A percentile compares a stretch with the other conserved stretches of the same genome.
Evolutionary conservation across 2,329 filamentous ascomycete genomes (phyloP).

Genomic region (Penicillium sp.): DNA sequence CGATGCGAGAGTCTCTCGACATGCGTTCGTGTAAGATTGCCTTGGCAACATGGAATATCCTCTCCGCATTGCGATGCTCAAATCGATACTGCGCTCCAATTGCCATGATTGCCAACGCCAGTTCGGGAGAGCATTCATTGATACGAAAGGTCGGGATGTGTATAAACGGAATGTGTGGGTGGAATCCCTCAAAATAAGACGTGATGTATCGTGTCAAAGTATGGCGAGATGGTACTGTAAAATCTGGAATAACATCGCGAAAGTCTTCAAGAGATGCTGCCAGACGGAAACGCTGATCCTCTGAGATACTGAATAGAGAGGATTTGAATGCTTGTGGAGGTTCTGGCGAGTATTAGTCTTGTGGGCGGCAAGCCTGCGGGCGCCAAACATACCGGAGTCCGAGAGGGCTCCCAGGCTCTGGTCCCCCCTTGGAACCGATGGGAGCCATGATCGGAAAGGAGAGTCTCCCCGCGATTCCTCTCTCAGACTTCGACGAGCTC

Average conservation of each 20-base stretch:
- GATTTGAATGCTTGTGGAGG: slow-evolving; percentile 24
- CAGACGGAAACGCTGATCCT: slow-evolving; percentile 30
- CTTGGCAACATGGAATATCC: slow-evolving; percentile 53
- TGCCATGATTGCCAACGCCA: slow-evolving; percentile 63
- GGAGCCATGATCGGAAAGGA: slow-evolving; percentile 33
- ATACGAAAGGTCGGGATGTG: slow-evolving; percentile 64
- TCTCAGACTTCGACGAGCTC: slow-evolving; percentile 16
- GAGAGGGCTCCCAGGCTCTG: slow-evolving; percentile 32
- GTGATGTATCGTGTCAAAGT: slow-evolving; percentile 65
- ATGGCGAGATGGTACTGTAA: slow-evolving; percentile 64
- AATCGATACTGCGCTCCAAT: slow-evolving; percentile 52
- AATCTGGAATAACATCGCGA: slow-evolving; percentile 40
- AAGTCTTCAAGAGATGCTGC: slow-evolving; percentile 30
- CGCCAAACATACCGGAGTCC: slow-evolving; percentile 25
- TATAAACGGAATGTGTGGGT: slow-evolving; percentile 58
- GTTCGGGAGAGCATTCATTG: slow-evolving; percentile 61
- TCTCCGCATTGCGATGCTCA: slow-evolving; percentile 37
- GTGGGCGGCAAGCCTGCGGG: background rate
- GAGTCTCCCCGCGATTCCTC: slow-evolving; percentile 30
- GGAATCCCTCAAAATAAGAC: slow-evolving; percentile 65
- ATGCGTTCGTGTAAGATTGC: slow-evolving; percentile 61
- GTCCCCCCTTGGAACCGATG: slow-evolving; percentile 30
- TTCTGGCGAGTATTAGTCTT: slow-evolving; percentile 15
- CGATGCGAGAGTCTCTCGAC: slow-evolving; percentile 20
- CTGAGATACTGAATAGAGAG: slow-evolving; percentile 26